These are phyloP conservation scores for Penicillium manginii DNA, from an alignment of 495 filamentous ascomycete genomes.

Conservation along the genomic window DNA sequence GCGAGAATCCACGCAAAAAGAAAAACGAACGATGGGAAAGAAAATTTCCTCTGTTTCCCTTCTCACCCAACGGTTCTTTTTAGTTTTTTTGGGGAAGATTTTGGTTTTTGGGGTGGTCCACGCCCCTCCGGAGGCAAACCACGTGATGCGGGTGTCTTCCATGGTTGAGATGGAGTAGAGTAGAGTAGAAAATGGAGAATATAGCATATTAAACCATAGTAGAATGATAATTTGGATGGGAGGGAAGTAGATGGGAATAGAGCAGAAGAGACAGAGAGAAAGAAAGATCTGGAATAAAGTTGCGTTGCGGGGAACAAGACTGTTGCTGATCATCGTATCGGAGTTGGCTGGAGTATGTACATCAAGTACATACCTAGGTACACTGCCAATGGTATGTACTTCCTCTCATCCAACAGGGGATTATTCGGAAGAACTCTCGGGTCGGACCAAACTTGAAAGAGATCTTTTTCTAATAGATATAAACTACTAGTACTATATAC, in stretches of 20 bases:
- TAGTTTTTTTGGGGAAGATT: neutral
- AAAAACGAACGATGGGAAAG: neutral
- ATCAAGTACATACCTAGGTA: too few relatives aligned
- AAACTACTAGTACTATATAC: too few relatives aligned
- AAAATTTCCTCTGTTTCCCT: neutral
- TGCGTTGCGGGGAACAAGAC: neutral
- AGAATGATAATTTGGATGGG: too few relatives aligned
- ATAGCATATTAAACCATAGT: too few relatives aligned
- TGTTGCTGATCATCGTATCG: neutral
- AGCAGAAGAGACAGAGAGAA: neutral
- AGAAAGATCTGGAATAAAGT: neutral
- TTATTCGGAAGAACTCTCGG: neutral
- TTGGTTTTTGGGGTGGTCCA: neutral
- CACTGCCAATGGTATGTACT: too few relatives aligned
- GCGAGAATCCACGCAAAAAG: neutral
- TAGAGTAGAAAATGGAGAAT: neutral
- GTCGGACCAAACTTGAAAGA: neutral
- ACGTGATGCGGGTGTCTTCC: constrained; percentile 3
- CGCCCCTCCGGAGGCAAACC: constrained; percentile 5
- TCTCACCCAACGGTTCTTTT: neutral
- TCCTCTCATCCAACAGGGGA: neutral
- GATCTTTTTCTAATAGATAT: neutral
- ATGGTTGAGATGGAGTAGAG: neutral
- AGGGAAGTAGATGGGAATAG: neutral
- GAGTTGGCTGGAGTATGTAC: neutral